Evolutionary conservation across 2,329 filamentous ascomycete species (phyloP).

Genomic region (Diaporthe australafricana): DNA sequence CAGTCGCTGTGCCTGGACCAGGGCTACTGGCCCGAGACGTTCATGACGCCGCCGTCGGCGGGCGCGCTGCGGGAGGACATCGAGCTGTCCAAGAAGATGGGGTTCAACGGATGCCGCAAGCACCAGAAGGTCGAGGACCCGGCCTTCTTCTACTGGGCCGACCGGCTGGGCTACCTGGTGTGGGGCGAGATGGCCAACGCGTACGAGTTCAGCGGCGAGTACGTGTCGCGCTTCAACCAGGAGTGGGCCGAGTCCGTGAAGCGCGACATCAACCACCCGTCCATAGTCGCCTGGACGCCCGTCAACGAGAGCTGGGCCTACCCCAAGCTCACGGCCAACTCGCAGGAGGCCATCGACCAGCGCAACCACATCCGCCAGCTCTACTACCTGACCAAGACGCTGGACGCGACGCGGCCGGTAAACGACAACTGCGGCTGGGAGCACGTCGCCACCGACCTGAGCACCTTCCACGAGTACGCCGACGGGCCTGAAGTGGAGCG

Average conservation of each 20-base stretch:
- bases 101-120: constrained; percentile 74
- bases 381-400: constrained; percentile 71
- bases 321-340: constrained; percentile 64
- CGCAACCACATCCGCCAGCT: constrained; percentile 73
- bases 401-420: constrained; percentile 73
- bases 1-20: constrained; percentile 71
- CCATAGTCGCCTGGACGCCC: constrained; percentile 74
- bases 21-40: constrained; percentile 72
- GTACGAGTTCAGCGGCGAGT: constrained; percentile 70
- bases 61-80: constrained; percentile 63
- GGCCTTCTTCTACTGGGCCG: constrained; percentile 70
- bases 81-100: constrained; percentile 68
- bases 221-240: constrained; percentile 69
- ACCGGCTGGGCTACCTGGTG: constrained; percentile 70
- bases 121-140: constrained; percentile 75
- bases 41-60: constrained; percentile 67
- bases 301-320: constrained; percentile 76
- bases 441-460: constrained; percentile 72
- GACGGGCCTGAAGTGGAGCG: constrained; percentile 67
- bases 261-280: constrained; percentile 74
- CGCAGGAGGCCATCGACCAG: constrained; percentile 67
- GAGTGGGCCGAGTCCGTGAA: constrained; percentile 74
- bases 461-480: constrained; percentile 76
- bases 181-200: constrained; percentile 76
- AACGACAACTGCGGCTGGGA: constrained; percentile 82